These are phyloP conservation scores for Macrophomina pseudophaseolina DNA, from an alignment of 2,329 filamentous ascomycete species.

Conservation along the genomic window DNA sequence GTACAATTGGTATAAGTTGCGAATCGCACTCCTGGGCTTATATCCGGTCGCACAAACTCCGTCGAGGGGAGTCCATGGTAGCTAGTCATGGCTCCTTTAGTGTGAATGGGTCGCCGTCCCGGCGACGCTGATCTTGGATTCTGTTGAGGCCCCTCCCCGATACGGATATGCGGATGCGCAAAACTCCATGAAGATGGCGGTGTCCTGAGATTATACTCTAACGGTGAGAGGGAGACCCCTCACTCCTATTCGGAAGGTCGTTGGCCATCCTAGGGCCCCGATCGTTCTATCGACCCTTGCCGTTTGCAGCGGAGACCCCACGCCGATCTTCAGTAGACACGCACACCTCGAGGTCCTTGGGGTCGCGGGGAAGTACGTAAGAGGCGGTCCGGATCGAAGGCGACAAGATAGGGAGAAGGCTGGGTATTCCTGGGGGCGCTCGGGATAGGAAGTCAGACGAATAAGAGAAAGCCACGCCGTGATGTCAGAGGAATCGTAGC, in stretches of 20 bases:
- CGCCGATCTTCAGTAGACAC: conserved; percentile 15
- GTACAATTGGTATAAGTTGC: background rate
- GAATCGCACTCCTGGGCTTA: background rate
- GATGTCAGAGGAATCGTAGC: conserved; percentile 11
- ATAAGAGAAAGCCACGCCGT: conserved; percentile 7
- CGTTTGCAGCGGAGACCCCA: conserved; percentile 16
- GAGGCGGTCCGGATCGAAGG: background rate
- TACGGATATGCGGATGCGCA: background rate
- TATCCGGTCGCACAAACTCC: background rate
- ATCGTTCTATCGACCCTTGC: conserved; percentile 2
- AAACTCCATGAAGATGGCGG: background rate
- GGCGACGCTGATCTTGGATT: background rate
- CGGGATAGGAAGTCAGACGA: background rate
- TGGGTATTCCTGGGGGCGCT: conserved; percentile 7
- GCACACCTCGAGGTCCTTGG: background rate
- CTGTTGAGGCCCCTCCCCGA: background rate
- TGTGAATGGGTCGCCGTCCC: background rate
- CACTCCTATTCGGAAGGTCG: conserved; percentile 16
- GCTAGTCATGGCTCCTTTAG: background rate
- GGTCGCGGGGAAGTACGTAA: conserved; percentile 8
- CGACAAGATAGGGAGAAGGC: background rate
- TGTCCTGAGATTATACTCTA: conserved; percentile 2
- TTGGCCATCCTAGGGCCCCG: background rate
- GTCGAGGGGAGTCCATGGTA: background rate
- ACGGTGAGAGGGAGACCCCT: background rate